Conservation (phyloP, 2,329 filamentous ascomycete genomes). For the Aspergillus ustus region DNA sequence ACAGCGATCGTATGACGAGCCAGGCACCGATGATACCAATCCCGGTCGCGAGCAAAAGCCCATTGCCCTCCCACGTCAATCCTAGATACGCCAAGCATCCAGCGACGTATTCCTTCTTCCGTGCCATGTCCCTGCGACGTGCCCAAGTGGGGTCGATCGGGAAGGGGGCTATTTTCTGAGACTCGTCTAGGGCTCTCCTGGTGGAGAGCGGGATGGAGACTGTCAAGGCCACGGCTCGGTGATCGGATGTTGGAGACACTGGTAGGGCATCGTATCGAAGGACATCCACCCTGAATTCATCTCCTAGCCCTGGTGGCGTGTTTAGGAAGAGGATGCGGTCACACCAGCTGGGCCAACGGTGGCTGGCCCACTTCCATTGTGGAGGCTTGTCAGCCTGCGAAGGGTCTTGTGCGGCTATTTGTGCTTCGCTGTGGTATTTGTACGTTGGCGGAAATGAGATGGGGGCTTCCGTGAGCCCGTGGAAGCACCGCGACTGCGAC, state of each 20-base stretch:
- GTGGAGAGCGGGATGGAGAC: slow-evolving; percentile 65
- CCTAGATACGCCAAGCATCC: slow-evolving; percentile 62
- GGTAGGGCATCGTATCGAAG: slow-evolving; percentile 58
- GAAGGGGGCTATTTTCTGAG: slow-evolving; percentile 55
- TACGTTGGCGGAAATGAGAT: slow-evolving; percentile 90
- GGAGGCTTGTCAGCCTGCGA: slow-evolving; percentile 39
- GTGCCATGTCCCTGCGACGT: slow-evolving; percentile 56
- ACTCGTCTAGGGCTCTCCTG: slow-evolving; percentile 38
- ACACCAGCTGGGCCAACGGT: slow-evolving; percentile 92
- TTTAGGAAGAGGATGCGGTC: slow-evolving; percentile 84
- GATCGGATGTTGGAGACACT: slow-evolving; percentile 81
- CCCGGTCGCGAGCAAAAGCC: slow-evolving; percentile 43
- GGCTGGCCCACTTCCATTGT: slow-evolving; percentile 74
- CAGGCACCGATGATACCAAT: slow-evolving; percentile 47
- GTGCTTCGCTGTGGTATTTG: slow-evolving; percentile 69
- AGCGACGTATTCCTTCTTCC: slow-evolving; percentile 63
- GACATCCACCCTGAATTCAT: slow-evolving; percentile 15
- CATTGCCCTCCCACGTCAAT: slow-evolving; percentile 53
- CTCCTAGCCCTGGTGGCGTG: slow-evolving; percentile 57
- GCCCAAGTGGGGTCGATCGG: slow-evolving; percentile 62
- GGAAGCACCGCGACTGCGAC: slow-evolving; percentile 70
- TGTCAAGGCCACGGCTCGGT: slow-evolving; percentile 79
- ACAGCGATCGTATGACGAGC: slow-evolving; percentile 46
- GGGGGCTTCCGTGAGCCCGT: slow-evolving; percentile 74
- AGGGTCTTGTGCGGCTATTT: slow-evolving; percentile 38